Evolutionary conservation across 2,329 filamentous ascomycete genomes (phyloP), one percentile per base, ranked within the genome.

Genomic region (Tolypocladium cylindrosporum): DNA sequence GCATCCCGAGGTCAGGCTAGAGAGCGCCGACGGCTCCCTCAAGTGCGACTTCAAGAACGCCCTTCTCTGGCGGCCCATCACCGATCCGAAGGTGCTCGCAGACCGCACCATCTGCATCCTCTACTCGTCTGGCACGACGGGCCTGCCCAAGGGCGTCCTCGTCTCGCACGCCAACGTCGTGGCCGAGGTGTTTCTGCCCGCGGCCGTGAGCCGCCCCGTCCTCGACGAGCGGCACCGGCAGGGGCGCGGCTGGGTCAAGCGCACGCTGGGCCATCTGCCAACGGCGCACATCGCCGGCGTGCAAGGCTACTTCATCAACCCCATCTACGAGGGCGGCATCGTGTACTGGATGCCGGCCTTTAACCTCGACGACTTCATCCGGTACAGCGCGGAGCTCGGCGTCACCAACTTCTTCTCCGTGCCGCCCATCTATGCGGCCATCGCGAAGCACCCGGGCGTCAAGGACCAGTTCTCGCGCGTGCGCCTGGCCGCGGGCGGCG

Each of bases 271-370:
- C 1, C 77, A 79, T 60, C 64, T 79, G 0, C 77, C 77, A 0
- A 69, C 73, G 1, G 75, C 76, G 1, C 77, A 80, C 63, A 75
- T 79, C 36, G 76, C 77, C 4, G 77, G 77, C 4, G 61, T 78
- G 1, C 72, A 74, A 57, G 68, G 70, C n/a, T 78, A 78, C 60
- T 69, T 79, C 14, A 62, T 77, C 53, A 72, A 73, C 48, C 64
- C 67, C 1, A 65, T 70, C 11, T 78, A 76, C 59, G 67, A 74
- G 42, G 79, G 75, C 39, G 75, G 75, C 3, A 68, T 72, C 1
- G 74, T 81, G 3, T 86, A 82, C 72, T 87, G 84, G 84, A 86
- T 87, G 84, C 72, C 76, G 4, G 75, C 73, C 45, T 87, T 87
- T 66, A 77, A 83, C 60, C 82, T 84, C 59, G 66, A 68, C 2